Base-by-base conservation (phyloP, 257 asterid genomes). In the Lycium barbarum region DNA sequence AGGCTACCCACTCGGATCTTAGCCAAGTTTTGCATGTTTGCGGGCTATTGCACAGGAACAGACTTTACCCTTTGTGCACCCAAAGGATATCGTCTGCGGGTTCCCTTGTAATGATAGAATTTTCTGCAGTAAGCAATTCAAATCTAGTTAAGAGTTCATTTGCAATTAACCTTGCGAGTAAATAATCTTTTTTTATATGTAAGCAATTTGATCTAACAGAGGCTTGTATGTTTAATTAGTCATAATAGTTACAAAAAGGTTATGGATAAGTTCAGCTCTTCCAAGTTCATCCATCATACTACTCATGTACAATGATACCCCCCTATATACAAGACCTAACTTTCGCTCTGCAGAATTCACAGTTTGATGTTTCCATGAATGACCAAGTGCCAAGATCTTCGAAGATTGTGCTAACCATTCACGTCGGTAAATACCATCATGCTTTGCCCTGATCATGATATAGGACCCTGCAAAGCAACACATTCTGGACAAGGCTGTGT, bases 391-490 rank as follows among this genome's bases (percentile, higher is more conserved):
- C 58, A 45, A 45, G 38, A 72, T n/a, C 54, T 72, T 45, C 36
- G 11, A 72, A 38, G 80, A 72, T 43, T 43, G 55, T 26, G 33
- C 33, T 26, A 26, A 26, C 33, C 33, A 26, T 71, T n/a, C 80
- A 72, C 43, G 80, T n/a, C 4, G 15, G 38, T 72, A 72, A 72
- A 72, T 10, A 47, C 45, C 38, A 20, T 20, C 80, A 20, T 11
- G 59, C 6, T 73, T 72, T 45, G 18, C n/a, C 80, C 40, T 45
- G n/a, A 20, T 45, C 59, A 73, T 20, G 80, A 73, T 73, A 47
- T 47, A 20, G n/a, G 17, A 11, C 38, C 80, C 80, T 72, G 80
- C 57, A 72, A 72, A 72, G 18, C 18, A 72, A 43, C 80, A 72
- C 58, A 72, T 43, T 72, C 57, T 72, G 58, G 80, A 72, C 36